Base-by-base conservation (phyloP, 257 asterid species). In the Nicotiana undulata region DNA sequence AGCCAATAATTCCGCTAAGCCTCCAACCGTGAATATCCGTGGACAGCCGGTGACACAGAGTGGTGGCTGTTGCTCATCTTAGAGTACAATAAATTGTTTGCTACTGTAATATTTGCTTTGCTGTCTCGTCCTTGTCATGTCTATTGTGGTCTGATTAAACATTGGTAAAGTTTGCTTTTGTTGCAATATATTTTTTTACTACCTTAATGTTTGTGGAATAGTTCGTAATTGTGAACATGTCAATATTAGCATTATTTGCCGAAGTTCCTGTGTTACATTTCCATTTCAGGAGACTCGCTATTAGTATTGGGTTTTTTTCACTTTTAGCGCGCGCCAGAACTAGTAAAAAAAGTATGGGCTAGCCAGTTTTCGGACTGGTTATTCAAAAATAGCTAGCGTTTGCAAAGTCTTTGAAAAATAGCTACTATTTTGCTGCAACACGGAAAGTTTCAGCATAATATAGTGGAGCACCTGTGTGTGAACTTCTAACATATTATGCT, bases 41-140 rank as follows among this genome's bases (percentile, higher is more conserved):
- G 78, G 78, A 72, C 78, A 72, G 78, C 78, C 78, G 6, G 78
- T 72, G 78, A 46, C 78, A 72, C 78, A 72, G 60, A 72, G 60
- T 46, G 78, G 78, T 46, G 78, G 78, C 78, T 72, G 78, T 46
- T 72, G 78, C 60, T 72, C 78, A 72, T 72, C 60, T 31, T 72
- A 40, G 37, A 72, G 60, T 15, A 46, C 60, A 18, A 15, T 24
- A 46, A 13, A 46, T 22, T 22, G 40, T 7, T 72, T 72, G 60
- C 78, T 72, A 72, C 16, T 72, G 60, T 46, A 72, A 72, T 72
- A 24, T 46, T 72, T 72, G 60, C 60, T 46, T 24, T 46, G 16
- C 16, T 13, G 16, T 46, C 40, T 24, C 24, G 16, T 24, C 24
- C 34, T 3, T 46, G 61, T 46, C 34, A 46, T 72, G 60, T 46